These are phyloP conservation scores for Boletus insuetus DNA, from an alignment of 768 basidiomycete genomes.

Conservation along the genomic window DNA sequence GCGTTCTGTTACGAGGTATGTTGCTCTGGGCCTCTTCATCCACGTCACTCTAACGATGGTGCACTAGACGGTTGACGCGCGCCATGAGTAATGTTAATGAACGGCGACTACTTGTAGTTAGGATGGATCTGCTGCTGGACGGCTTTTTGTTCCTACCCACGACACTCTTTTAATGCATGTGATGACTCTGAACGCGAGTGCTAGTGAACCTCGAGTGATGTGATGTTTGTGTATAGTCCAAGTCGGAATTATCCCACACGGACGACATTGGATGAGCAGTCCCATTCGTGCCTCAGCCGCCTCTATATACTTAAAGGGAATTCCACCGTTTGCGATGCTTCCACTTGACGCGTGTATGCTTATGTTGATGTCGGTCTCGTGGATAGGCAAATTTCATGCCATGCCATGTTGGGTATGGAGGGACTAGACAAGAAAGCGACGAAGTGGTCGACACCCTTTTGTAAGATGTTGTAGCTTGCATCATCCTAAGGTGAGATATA, in stretches of 20 bases:
- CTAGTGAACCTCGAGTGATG: too few relatives aligned
- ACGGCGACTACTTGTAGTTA: constrained; percentile 8
- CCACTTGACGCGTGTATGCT: too few relatives aligned
- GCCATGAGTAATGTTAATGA: background rate
- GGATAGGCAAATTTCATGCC: too few relatives aligned
- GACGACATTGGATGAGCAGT: constrained; percentile 22
- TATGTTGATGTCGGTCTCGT: too few relatives aligned
- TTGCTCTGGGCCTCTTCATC: background rate
- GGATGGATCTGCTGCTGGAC: constrained; percentile 15
- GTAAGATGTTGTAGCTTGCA: too few relatives aligned
- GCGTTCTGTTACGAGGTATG: background rate
- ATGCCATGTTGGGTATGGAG: too few relatives aligned
- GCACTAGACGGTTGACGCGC: background rate
- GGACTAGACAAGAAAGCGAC: too few relatives aligned
- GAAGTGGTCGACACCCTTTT: too few relatives aligned
- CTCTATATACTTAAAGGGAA: too few relatives aligned
- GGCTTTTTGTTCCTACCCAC: background rate
- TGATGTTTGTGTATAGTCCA: too few relatives aligned
- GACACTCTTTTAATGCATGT: constrained; percentile 12
- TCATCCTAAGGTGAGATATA: too few relatives aligned
- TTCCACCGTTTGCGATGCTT: too few relatives aligned
- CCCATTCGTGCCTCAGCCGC: background rate
- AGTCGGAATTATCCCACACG: background rate
- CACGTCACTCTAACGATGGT: background rate
- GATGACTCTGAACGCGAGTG: background rate